Evolutionary conservation across 164 flowering plant species (phyloP), one percentile per base, ranked within the genome.

Genomic region (Magnolia kwangsiensis): DNA sequence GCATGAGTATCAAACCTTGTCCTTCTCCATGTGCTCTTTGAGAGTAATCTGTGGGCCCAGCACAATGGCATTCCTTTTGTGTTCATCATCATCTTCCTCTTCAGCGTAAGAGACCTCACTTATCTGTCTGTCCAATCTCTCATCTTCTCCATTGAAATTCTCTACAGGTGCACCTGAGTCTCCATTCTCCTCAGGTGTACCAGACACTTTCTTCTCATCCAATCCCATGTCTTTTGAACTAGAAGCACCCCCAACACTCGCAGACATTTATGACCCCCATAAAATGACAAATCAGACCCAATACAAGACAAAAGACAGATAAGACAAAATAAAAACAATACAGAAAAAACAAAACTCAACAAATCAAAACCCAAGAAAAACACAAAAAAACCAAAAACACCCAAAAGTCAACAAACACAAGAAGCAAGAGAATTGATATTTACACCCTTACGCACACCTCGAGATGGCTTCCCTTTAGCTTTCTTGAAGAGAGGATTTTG

Each of bases 41-140:
- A 94, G 87, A 7, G 93, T 80, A 81, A 31, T 76, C 67, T 84
- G 92, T 80, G 97, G 98, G 72, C 98, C 98, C 87, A 94, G 77
- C 64, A 87, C 86, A 50, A 90, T 75, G 37, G 19, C 69, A 83
- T 85, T 72, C 8, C 58, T 77, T 18, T 74, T 78, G 18, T 81
- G 83, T 14, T 83, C 88, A 2, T 76, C 86, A 8, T 89, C 92
- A 9, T 88, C 90, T 0, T 84, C 88, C 14, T 88, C 90, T 20
- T 81, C 76, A 7, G 82, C 84, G 80, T 79, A 80, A 67, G 93
- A 88, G 72, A 83, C 63, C 68, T 90, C 89, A 77, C 87, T 84
- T 81, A 74, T 75, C 24, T 85, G 84, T 69, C 84, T 81, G 65
- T 76, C 69, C 1, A 69, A 20, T 31, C 72, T 76, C 67, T 72